These are phyloP conservation scores for Ceratocystis huliohia DNA, from an alignment of 2,329 filamentous ascomycete genomes.

Conservation along the genomic window DNA sequence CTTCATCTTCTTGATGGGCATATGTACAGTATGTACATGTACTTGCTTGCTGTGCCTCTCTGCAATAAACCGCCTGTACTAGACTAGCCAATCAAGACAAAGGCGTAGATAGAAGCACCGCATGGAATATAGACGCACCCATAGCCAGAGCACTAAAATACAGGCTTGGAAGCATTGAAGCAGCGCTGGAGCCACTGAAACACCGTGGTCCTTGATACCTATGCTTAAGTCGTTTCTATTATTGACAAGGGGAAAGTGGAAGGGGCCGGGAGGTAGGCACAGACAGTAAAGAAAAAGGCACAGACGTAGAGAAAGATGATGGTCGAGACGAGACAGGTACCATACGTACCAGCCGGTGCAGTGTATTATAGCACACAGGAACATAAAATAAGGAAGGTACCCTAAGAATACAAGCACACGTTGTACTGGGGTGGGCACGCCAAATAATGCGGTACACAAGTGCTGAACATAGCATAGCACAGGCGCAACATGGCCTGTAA, in stretches of 20 bases:
- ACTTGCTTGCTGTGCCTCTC: neutral
- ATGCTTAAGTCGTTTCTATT: neutral
- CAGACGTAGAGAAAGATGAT: neutral
- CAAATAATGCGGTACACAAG: neutral
- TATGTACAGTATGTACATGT: neutral
- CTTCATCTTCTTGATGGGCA: too few species aligned
- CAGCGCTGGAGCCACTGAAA: neutral
- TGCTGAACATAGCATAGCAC: too few species aligned
- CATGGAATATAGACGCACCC: neutral
- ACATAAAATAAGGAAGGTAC: too few species aligned
- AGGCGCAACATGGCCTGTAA: too few species aligned
- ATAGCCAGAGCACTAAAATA: neutral
- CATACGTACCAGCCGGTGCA: neutral
- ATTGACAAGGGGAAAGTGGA: constrained; percentile 5
- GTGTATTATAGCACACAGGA: too few species aligned
- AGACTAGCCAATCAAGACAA: too few species aligned
- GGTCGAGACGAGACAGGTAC: neutral
- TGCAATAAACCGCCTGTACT: neutral
- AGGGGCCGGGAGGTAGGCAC: neutral
- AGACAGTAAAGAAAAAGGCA: neutral
- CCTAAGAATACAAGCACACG: neutral
- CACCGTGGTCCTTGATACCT: neutral
- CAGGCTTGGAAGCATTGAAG: neutral
- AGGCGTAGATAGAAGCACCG: neutral
- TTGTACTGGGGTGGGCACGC: neutral